Percentiles rank a stretch among this genome's conserved stretches.
Evolutionary conservation across 164 flowering plant species (phyloP).

Genomic region (Vitis cinerea): DNA sequence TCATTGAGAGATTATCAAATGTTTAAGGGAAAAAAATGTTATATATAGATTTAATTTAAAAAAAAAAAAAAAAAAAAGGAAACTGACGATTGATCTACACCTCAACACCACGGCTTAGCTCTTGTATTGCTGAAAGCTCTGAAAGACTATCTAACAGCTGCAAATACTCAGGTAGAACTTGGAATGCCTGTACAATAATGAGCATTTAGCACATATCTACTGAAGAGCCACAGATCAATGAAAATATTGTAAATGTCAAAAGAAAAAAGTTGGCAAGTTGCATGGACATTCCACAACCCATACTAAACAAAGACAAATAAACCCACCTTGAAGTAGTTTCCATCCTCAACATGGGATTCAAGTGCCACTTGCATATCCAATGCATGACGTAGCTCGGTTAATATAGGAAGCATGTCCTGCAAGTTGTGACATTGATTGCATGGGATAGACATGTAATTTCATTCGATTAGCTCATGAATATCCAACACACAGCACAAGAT

Average conservation of each 20-base stretch:
- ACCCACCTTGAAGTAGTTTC: slow-evolving; percentile 78
- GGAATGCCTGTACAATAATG: slow-evolving; percentile 73
- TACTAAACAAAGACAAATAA: neutral
- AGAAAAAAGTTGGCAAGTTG: neutral
- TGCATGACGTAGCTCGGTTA: slow-evolving; percentile 79
- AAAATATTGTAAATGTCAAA: neutral
- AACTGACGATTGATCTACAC: slow-evolving; percentile 27
- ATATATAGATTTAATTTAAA: too few species aligned
- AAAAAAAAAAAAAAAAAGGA: too few species aligned
- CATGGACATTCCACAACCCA: slow-evolving; percentile 5
- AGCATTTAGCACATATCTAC: slow-evolving; percentile 5
- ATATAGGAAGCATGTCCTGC: slow-evolving; percentile 86
- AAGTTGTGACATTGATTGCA: slow-evolving; percentile 13
- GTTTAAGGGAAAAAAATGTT: too few species aligned
- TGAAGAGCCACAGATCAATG: neutral
- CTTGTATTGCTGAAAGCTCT: slow-evolving; percentile 82
- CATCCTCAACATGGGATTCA: slow-evolving; percentile 79
- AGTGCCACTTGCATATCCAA: slow-evolving; percentile 72
- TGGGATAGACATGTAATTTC: neutral
- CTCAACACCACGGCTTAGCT: slow-evolving; percentile 95
- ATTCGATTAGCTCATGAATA: neutral
- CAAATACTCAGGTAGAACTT: slow-evolving; percentile 92
- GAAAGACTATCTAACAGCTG: slow-evolving; percentile 86
- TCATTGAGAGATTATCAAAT: too few species aligned
- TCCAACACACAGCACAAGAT: neutral